Base-by-base conservation (phyloP, 2,329 filamentous ascomycete genomes). In the Escovopsis sp. region DNA sequence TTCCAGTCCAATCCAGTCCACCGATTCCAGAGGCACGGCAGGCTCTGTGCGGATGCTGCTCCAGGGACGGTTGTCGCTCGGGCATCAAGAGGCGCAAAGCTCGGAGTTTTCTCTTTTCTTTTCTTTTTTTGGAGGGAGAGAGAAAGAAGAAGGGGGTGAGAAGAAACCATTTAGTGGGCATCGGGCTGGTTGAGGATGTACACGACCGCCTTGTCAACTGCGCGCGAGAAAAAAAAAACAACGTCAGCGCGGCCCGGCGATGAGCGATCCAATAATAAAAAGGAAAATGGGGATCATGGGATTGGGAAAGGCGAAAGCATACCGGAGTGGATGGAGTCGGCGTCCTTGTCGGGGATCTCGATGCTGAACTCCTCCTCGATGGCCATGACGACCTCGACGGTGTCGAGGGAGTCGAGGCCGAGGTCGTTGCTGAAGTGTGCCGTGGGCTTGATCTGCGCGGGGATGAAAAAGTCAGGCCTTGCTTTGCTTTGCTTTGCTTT, bases 361-460 rank as follows among this genome's bases (percentile, higher is more conserved):
- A 95, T 91, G 81, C 86, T 76, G 60, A 79, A 78, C 57, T 79
- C 71, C 68, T 98, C 91, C 76, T 98, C 91, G 67, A 98, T 96
- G 52, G 91, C 91, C 91, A 98, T 98, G 56, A 98, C 91, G 52
- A 98, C 91, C 74, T 98, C 91, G 50, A 98, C 91, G 49, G 91
- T 95, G 65, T 98, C 91, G 65, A 98, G 76, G 68, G 84, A 93
- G 72, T 98, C 91, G 57, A 98, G 73, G 51, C 88, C 91, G 50
- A 98, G 83, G 68, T 98, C 89, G 65, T 95, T 96, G 61, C 86
- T 76, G 69, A 98, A 98, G 76, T 96, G 88, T 45, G 89, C 81
- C 41, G 70, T 72, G 49, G 76, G 68, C 57, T 79, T 85, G 62
- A 98, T 85, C 89, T 96, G 48, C 42, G 45, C 40, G 25, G 43